Conservation (phyloP, 140 eudicot genomes). For the Cichorium intybus region DNA sequence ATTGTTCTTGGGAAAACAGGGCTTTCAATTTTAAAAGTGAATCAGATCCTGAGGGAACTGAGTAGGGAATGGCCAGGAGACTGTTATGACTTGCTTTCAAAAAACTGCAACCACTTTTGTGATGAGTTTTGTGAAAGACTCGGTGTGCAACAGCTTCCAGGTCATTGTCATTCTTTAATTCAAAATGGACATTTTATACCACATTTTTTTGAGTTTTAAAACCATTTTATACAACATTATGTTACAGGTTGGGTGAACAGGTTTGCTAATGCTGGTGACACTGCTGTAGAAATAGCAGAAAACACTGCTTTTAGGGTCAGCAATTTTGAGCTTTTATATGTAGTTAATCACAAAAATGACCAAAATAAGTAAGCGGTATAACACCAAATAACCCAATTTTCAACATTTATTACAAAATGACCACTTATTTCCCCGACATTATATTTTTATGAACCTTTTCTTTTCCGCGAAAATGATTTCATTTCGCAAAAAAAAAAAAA, state of each 20-base stretch:
- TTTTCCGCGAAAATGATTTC: too few relatives aligned
- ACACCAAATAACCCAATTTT: background rate
- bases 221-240: background rate
- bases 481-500: too few relatives aligned
- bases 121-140: constrained; percentile 87
- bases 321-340: background rate
- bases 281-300: constrained; percentile 78
- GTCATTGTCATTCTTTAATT: constrained; percentile 23
- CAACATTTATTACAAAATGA: background rate
- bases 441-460: too few relatives aligned
- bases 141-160: constrained; percentile 87
- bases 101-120: constrained; percentile 95
- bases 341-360: background rate
- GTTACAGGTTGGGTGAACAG: constrained; percentile 75
- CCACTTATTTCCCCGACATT: too few relatives aligned
- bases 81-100: constrained; percentile 77
- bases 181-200: background rate
- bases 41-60: constrained; percentile 87
- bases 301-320: constrained; percentile 60
- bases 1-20: constrained; percentile 78
- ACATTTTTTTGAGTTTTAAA: background rate
- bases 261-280: constrained; percentile 72
- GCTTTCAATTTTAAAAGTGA: constrained; percentile 47
- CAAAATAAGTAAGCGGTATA: background rate
- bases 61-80: constrained; percentile 90